Evolutionary conservation across 768 basidiomycete species (phyloP).

Genomic region (Leucogyrophana mollusca): DNA sequence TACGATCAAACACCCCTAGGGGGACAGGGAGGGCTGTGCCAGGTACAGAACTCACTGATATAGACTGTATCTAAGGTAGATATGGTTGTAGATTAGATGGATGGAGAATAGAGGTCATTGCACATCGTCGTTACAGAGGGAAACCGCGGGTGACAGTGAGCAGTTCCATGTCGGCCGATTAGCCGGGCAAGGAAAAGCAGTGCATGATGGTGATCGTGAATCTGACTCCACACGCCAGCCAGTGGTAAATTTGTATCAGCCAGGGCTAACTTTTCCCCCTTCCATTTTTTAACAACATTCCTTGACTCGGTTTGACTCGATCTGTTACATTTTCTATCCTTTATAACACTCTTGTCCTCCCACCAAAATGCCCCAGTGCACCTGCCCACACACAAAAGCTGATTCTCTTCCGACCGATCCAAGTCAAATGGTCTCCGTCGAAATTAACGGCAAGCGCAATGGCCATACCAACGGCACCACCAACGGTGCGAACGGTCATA

Average conservation of each 20-base stretch:
- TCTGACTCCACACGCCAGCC: neutral
- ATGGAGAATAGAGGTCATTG: neutral
- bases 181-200: neutral
- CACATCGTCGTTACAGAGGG: neutral
- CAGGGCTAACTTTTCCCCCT: neutral
- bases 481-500: slow-evolving; percentile 37
- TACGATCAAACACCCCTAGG: neutral
- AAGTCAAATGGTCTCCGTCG: slow-evolving; percentile 71
- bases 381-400: slow-evolving; percentile 60
- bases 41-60: too few relatives aligned
- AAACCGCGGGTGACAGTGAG: neutral
- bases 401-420: slow-evolving; percentile 44
- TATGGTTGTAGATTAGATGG: slow-evolving; percentile 1
- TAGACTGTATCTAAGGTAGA: too few relatives aligned
- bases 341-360: neutral
- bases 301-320: neutral
- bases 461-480: slow-evolving; percentile 39
- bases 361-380: slow-evolving; percentile 34
- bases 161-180: neutral
- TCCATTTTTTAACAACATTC: neutral
- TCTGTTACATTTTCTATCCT: slow-evolving; percentile 1
- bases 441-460: slow-evolving; percentile 41
- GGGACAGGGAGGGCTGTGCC: too few relatives aligned
- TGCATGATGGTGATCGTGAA: too few relatives aligned
- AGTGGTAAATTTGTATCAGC: too few relatives aligned